Evolutionary conservation across 495 filamentous ascomycete genomes (phyloP).

Genomic region (Penicillium coprophilum): DNA sequence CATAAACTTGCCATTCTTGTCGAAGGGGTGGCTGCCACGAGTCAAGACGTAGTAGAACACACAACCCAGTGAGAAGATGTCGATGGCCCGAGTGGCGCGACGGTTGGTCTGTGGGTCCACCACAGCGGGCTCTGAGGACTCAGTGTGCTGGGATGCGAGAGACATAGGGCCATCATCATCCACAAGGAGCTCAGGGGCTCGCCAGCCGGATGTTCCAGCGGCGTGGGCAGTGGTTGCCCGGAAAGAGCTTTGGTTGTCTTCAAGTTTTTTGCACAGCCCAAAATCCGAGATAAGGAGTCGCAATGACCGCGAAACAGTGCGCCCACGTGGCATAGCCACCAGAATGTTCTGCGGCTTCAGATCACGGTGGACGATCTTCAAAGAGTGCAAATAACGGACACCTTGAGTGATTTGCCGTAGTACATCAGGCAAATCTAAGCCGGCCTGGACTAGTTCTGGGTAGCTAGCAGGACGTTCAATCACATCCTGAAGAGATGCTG

Average conservation of each 20-base stretch:
- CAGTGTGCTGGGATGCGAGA: slow-evolving; percentile 46
- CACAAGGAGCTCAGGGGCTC: slow-evolving; percentile 87
- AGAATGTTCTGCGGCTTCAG: slow-evolving; percentile 97
- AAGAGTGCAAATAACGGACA: slow-evolving; percentile 80
- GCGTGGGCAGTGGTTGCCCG: slow-evolving; percentile 91
- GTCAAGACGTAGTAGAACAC: slow-evolving; percentile 97
- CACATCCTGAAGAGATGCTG: slow-evolving; percentile 87
- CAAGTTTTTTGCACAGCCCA: slow-evolving; percentile 96
- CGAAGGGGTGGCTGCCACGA: slow-evolving; percentile 87
- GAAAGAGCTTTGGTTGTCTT: slow-evolving; percentile 91
- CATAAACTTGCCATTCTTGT: slow-evolving; percentile 89
- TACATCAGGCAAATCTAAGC: slow-evolving; percentile 59
- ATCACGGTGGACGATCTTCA: slow-evolving; percentile 95
- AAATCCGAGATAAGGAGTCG: slow-evolving; percentile 95
- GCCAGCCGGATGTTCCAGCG: slow-evolving; percentile 92
- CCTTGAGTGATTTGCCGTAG: slow-evolving; percentile 85
- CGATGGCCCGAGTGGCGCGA: slow-evolving; percentile 89
- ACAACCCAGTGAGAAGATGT: slow-evolving; percentile 93
- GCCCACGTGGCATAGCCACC: slow-evolving; percentile 57
- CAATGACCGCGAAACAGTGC: slow-evolving; percentile 32
- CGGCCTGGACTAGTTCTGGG: slow-evolving; percentile 53
- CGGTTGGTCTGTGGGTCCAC: slow-evolving; percentile 64
- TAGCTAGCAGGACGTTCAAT: slow-evolving; percentile 67
- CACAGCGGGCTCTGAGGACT: slow-evolving; percentile 58
- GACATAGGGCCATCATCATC: slow-evolving; percentile 58